Percentiles rank a stretch among this genome's conserved stretches.
These are phyloP conservation scores for Trametes hirsuta DNA, from an alignment of 1,284 basidiomycete genomes.

Conservation along the genomic window DNA sequence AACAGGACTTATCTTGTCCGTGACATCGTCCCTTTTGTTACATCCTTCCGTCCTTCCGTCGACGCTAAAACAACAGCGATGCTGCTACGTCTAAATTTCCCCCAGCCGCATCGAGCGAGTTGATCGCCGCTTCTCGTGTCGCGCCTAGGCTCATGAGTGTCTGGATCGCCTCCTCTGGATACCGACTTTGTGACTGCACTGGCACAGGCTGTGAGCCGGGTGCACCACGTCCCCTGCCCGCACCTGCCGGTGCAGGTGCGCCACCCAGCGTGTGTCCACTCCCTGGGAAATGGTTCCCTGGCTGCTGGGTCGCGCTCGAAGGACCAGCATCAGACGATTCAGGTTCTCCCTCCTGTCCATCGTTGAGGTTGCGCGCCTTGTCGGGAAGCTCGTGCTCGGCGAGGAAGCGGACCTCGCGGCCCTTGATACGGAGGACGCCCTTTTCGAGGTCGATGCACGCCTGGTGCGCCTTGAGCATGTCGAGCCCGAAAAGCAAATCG, in stretches of 20 bases:
- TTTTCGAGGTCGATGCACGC: slow-evolving; percentile 93
- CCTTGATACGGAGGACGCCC: slow-evolving; percentile 87
- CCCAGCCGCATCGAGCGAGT: slow-evolving; percentile 75
- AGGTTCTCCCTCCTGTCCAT: slow-evolving; percentile 21
- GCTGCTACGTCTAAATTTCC: slow-evolving; percentile 92
- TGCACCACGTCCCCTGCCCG: slow-evolving; percentile 25
- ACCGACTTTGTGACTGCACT: slow-evolving; percentile 28
- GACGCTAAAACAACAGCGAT: slow-evolving; percentile 75
- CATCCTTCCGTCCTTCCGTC: neutral
- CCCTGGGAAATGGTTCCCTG: slow-evolving; percentile 55
- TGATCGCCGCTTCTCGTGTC: slow-evolving; percentile 74
- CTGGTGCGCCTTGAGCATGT: slow-evolving; percentile 98
- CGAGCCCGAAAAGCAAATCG: slow-evolving; percentile 93
- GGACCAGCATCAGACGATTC: slow-evolving; percentile 24
- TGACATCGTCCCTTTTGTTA: neutral
- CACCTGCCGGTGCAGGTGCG: slow-evolving; percentile 35
- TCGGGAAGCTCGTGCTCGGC: slow-evolving; percentile 93
- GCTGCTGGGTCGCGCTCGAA: slow-evolving; percentile 19
- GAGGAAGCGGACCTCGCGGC: slow-evolving; percentile 85
- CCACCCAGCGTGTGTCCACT: slow-evolving; percentile 56
- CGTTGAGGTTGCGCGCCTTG: slow-evolving; percentile 60
- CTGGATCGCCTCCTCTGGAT: slow-evolving; percentile 57
- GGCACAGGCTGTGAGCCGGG: slow-evolving; percentile 3
- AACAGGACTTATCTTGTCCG: neutral
- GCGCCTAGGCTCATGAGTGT: slow-evolving; percentile 78